Evolutionary conservation across 2,329 filamentous ascomycete genomes (phyloP).

Genomic region (Phialocephala subalpina): DNA sequence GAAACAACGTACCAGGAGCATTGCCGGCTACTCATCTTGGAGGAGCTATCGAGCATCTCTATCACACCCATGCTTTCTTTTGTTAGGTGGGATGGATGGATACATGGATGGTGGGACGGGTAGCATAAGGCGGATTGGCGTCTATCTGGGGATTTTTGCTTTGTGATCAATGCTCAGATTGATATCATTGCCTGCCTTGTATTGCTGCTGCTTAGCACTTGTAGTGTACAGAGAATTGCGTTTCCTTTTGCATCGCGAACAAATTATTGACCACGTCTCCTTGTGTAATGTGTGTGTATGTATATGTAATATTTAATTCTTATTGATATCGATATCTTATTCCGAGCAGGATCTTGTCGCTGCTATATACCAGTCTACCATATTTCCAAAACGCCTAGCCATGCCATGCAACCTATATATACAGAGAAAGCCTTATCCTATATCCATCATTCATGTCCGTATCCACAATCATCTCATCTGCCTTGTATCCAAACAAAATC

Average conservation of each 20-base stretch:
- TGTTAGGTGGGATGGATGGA: constrained; percentile 23
- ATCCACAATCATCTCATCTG: constrained; percentile 6
- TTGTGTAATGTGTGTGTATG: background rate
- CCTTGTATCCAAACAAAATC: constrained; percentile 1
- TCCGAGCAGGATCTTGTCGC: background rate
- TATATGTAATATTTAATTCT: constrained; percentile 9
- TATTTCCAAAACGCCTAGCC: constrained; percentile 17
- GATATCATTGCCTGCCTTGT: constrained; percentile 4
- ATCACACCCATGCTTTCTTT: constrained; percentile 16
- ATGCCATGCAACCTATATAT: constrained; percentile 16
- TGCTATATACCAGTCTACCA: constrained; percentile 4
- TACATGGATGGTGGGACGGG: constrained; percentile 20
- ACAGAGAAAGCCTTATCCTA: constrained; percentile 13
- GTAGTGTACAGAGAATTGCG: constrained; percentile 10
- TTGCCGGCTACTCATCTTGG: constrained; percentile 9
- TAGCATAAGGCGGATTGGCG: constrained; percentile 19
- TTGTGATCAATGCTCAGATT: constrained; percentile 13
- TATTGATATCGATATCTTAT: background rate
- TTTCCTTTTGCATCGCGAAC: background rate
- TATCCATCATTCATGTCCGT: constrained; percentile 12
- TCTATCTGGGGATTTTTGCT: constrained; percentile 17
- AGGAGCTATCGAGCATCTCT: constrained; percentile 1
- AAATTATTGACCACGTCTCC: constrained; percentile 5
- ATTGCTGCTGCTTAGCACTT: constrained; percentile 10
- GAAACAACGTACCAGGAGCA: background rate